A percentile compares a stretch with the other conserved stretches of the same genome.
Evolutionary conservation across 306 rosid genomes (phyloP).

Genomic region (Malus orientalis): DNA sequence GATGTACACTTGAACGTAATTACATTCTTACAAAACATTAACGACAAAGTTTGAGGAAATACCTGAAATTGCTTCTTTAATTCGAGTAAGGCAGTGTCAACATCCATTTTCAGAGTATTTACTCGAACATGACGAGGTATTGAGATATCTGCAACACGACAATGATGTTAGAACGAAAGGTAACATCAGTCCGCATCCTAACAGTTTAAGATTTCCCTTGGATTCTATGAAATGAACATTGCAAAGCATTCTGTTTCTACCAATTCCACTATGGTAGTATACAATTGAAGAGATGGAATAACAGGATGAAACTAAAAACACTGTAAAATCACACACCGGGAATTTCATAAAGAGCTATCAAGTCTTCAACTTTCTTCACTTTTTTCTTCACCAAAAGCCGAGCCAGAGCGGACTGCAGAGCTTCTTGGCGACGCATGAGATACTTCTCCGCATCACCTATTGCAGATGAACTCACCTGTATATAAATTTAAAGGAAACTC

Average conservation of each 20-base stretch:
- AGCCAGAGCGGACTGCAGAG: conserved; percentile 41
- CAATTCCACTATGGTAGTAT: not conserved
- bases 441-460: conserved; percentile 79
- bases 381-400: conserved; percentile 44
- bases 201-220: not conserved
- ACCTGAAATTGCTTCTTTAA: conserved; percentile 52
- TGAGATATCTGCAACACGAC: conserved; percentile 50
- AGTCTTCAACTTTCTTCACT: conserved; percentile 48
- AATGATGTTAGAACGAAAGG: not conserved
- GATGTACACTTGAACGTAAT: not conserved
- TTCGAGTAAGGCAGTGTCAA: conserved; percentile 52
- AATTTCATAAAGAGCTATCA: conserved; percentile 39
- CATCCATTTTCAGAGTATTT: conserved; percentile 74
- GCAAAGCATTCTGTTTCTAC: not conserved
- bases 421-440: conserved; percentile 46
- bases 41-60: conserved; percentile 1
- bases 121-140: conserved; percentile 82
- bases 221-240: not conserved
- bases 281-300: not conserved
- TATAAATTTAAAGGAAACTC: too few species aligned
- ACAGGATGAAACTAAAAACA: not conserved
- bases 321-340: conserved; percentile 37
- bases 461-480: conserved; percentile 42
- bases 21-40: not conserved
- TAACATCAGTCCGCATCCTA: too few species aligned